A percentile compares a stretch with the other conserved stretches of the same genome.
phyloP scores from a whole-genome alignment of 805 yeast genomes.

The Ogataea pini region DNA sequence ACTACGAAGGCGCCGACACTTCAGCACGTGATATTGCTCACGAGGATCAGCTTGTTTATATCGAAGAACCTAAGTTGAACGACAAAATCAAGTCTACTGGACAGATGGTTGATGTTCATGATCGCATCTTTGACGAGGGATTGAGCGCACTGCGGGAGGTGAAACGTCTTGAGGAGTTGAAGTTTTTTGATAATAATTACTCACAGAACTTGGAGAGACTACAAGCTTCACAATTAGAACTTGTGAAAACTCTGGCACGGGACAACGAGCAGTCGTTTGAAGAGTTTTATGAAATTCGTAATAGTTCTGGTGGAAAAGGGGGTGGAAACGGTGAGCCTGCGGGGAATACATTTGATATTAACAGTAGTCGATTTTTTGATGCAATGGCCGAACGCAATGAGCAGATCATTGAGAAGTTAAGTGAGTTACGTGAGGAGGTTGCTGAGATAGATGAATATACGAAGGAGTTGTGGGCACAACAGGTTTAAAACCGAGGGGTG shows the following conservation, averaged over 20 bases:
- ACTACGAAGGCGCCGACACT: slow-evolving; percentile 1
- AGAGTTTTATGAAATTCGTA: slow-evolving; percentile 34
- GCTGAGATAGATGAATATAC: slow-evolving; percentile 46
- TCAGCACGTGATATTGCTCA: background rate
- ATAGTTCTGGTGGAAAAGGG: slow-evolving; percentile 15
- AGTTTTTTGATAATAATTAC: slow-evolving; percentile 55
- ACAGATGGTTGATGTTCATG: slow-evolving; percentile 68
- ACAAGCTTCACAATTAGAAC: slow-evolving; percentile 54
- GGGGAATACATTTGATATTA: slow-evolving; percentile 23
- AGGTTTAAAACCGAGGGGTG: too few species aligned
- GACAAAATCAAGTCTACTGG: slow-evolving; percentile 56
- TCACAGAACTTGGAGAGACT: slow-evolving; percentile 51
- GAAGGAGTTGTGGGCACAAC: slow-evolving; percentile 43
- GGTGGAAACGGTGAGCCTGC: background rate
- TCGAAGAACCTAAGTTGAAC: slow-evolving; percentile 32
- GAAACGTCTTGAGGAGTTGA: slow-evolving; percentile 50
- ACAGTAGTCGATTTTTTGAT: slow-evolving; percentile 49
- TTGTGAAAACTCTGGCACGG: slow-evolving; percentile 43
- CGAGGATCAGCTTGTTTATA: slow-evolving; percentile 15
- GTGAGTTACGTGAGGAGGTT: slow-evolving; percentile 53
- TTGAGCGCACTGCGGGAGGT: slow-evolving; percentile 85
- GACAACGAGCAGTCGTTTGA: slow-evolving; percentile 32
- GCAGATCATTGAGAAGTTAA: slow-evolving; percentile 49
- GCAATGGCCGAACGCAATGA: slow-evolving; percentile 51
- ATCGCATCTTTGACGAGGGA: slow-evolving; percentile 75